Evolutionary conservation across 2,329 filamentous ascomycete genomes (phyloP).

Genomic region (Cladosporium oxysporum): DNA sequence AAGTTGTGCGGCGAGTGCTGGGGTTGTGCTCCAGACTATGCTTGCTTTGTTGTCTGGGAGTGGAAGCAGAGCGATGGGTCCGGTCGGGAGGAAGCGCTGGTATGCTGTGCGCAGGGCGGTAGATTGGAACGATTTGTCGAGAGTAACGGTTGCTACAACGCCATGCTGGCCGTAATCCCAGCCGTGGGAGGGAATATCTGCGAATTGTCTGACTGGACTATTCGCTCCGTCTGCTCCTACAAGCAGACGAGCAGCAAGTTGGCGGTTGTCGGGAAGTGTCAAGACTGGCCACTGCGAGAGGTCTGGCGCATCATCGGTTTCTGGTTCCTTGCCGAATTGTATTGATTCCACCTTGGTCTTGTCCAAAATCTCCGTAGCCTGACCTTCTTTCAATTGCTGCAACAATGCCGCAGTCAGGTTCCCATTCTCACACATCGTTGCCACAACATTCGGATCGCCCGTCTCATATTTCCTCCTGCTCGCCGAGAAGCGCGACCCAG

Average conservation of each 20-base stretch:
- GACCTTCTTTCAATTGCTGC: conserved; percentile 57
- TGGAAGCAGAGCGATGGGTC: conserved; percentile 87
- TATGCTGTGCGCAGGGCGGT: conserved; percentile 71
- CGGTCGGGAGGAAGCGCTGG: conserved; percentile 90
- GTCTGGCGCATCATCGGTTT: conserved; percentile 60
- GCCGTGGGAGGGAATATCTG: conserved; percentile 78
- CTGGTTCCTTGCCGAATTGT: conserved; percentile 64
- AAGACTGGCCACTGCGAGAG: conserved; percentile 87
- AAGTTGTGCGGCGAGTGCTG: conserved; percentile 73
- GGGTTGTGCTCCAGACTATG: conserved; percentile 92
- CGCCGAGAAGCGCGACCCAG: conserved; percentile 30
- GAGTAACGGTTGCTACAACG: conserved; percentile 81
- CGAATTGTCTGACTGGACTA: conserved; percentile 87
- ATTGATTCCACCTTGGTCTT: conserved; percentile 80
- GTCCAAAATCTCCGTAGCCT: conserved; percentile 69
- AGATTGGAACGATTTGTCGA: conserved; percentile 46
- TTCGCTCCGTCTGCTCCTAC: conserved; percentile 95
- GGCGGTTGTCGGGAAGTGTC: conserved; percentile 63
- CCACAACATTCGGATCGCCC: conserved; percentile 57
- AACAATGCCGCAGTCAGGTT: conserved; percentile 83
- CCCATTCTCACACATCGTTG: conserved; percentile 94
- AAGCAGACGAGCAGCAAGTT: conserved; percentile 77
- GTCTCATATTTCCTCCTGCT: conserved; percentile 27
- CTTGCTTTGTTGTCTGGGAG: conserved; percentile 80
- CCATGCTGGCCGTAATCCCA: conserved; percentile 95